phyloP scores from a whole-genome alignment of 176 grass and related monocot species.

The Cenchrus fungigraminus region DNA sequence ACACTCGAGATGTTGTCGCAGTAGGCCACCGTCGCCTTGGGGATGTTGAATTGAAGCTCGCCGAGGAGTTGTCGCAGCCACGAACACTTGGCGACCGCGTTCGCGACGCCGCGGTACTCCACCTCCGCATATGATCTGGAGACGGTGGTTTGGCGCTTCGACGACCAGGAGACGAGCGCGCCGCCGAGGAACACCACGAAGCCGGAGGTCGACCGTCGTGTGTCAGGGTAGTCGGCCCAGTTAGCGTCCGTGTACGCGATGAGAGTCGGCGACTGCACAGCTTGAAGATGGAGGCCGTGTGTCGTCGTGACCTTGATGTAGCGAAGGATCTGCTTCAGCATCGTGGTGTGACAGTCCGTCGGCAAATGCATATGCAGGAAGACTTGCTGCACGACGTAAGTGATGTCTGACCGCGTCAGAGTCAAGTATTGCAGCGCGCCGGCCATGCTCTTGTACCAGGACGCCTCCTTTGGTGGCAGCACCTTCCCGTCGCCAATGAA shows the following conservation, averaged over 20 bases:
- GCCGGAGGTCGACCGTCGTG: not conserved
- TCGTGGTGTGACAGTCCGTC: too few species aligned
- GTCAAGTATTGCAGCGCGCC: too few species aligned
- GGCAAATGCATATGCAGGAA: too few species aligned
- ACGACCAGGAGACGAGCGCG: not conserved
- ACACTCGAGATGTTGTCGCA: not conserved
- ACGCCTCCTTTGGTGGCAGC: too few species aligned
- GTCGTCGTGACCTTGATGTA: too few species aligned
- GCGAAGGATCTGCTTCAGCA: too few species aligned
- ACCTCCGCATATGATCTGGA: not conserved
- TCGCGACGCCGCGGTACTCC: not conserved
- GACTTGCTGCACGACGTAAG: too few species aligned
- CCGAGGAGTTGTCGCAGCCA: not conserved
- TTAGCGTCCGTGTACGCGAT: not conserved
- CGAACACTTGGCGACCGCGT: fast-evolving
- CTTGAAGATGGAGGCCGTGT: not conserved
- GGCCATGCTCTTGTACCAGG: too few species aligned
- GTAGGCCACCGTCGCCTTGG: not conserved
- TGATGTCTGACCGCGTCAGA: too few species aligned
- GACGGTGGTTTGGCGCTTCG: not conserved
- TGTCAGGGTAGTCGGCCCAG: not conserved
- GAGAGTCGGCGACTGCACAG: not conserved
- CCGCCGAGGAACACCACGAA: not conserved
- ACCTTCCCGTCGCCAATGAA: too few species aligned
- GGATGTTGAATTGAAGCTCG: not conserved